Evolutionary conservation across 805 yeast genomes (phyloP), one percentile per base, ranked within the genome.

Genomic region (Kazachstania kunashirensis): DNA sequence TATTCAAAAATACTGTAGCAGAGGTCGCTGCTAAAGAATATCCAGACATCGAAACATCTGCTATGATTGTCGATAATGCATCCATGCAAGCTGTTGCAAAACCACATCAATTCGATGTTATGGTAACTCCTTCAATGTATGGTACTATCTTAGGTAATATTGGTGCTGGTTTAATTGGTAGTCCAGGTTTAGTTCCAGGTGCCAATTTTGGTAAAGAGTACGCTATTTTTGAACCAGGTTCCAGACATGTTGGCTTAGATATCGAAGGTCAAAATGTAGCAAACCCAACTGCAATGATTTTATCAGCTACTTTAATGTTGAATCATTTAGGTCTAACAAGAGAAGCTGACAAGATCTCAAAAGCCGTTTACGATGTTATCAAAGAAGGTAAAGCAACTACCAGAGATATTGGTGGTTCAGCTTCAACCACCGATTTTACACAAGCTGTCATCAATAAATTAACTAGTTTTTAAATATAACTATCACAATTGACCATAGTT

Each of bases 171-270:
- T 66, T 71, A 55, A 81, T 92, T 49, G 97, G 97, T 65, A 96
- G 96, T 53, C 96, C 97, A 62, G 97, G 97, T 66, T 73, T 89
- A 55, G 95, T 89, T 39, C 96, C 98, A 53, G 97, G 97, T 67
- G 96, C 94, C 57, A 85, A 86, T 73, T 88, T 84, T 50, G 98
- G 98, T 67, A 81, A 95, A 66, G 96, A 89, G 56, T 80, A 81
- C 64, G 97, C 97, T 39, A 94, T 89, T 44, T 89, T 92, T 66
- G 98, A 89, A 73, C 97, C 98, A 56, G 98, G 97, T 68, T 88
- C 96, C 70, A 84, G 98, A 75, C 97, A 88, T 71, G 97, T 88
- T 57, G 97, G 97, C 67, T 73, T 89, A 54, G 96, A 89, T 66
- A 84, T 92, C 63, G 74, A 84, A 73, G 96, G 95, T 60, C 76